These are phyloP conservation scores for Geosmithia putterillii DNA, from an alignment of 2,329 filamentous ascomycete species.

Conservation along the genomic window DNA sequence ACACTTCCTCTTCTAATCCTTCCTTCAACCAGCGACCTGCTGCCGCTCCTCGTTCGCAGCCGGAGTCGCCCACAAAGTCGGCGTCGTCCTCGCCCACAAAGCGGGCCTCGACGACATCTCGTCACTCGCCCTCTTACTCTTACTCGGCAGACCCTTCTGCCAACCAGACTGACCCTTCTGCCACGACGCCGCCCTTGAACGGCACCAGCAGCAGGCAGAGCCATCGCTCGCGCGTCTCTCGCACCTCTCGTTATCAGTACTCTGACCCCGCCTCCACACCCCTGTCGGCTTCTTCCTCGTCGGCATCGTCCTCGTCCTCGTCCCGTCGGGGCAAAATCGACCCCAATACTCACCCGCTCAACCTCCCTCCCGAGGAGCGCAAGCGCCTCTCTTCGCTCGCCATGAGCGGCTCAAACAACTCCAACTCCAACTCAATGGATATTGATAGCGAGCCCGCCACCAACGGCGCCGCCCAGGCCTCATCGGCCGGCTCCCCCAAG, in stretches of 20 bases:
- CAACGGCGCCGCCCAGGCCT: slow-evolving; percentile 28
- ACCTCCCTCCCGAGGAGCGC: slow-evolving; percentile 75
- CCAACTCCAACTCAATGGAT: slow-evolving; percentile 50
- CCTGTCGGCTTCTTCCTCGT: not conserved
- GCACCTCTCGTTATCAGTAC: slow-evolving; percentile 35
- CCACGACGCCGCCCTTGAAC: slow-evolving; percentile 8
- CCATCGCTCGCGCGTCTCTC: slow-evolving; percentile 20
- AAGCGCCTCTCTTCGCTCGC: slow-evolving; percentile 62
- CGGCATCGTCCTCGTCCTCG: slow-evolving; percentile 18
- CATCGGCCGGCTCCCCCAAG: slow-evolving; percentile 34
- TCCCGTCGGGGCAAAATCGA: slow-evolving; percentile 44
- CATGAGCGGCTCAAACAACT: slow-evolving; percentile 38
- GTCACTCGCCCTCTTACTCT: not conserved
- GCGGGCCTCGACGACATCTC: slow-evolving; percentile 1
- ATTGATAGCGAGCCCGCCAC: slow-evolving; percentile 52
- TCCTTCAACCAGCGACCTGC: not conserved
- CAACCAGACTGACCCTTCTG: slow-evolving; percentile 13
- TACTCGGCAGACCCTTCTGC: slow-evolving; percentile 14
- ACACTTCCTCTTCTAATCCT: no score
- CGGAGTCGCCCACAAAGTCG: not conserved
- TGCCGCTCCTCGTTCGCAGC: not conserved
- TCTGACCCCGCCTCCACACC: slow-evolving; percentile 19
- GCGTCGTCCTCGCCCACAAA: slow-evolving; percentile 19
- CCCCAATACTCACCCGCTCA: slow-evolving; percentile 72
- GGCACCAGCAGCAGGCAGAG: not conserved